These are phyloP conservation scores for Boletus coffeatus DNA, from an alignment of 1,284 basidiomycete species.

Conservation along the genomic window DNA sequence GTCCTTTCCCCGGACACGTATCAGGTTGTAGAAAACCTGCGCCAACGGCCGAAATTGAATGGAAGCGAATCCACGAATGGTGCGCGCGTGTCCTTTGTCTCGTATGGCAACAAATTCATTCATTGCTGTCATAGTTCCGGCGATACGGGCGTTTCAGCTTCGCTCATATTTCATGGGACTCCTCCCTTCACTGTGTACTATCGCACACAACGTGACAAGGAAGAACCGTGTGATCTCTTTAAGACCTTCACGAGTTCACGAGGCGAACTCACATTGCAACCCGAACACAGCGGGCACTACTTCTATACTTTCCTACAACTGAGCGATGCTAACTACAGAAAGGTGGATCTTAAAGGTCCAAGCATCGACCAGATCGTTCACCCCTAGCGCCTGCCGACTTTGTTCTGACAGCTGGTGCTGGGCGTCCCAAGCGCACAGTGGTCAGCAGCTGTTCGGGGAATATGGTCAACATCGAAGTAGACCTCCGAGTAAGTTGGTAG, in stretches of 20 bases:
- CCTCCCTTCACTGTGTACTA: constrained; percentile 88
- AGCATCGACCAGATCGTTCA: constrained; percentile 86
- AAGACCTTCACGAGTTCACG: constrained; percentile 68
- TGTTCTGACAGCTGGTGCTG: constrained; percentile 36
- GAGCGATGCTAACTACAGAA: constrained; percentile 82
- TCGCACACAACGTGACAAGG: constrained; percentile 63
- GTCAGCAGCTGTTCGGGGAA: constrained; percentile 75
- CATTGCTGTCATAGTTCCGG: constrained; percentile 63
- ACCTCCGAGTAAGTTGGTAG: constrained; percentile 54
- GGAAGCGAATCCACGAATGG: constrained; percentile 65
- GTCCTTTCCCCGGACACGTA: constrained; percentile 79
- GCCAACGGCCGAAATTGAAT: constrained; percentile 80
- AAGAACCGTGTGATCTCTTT: constrained; percentile 49
- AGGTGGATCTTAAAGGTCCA: constrained; percentile 63
- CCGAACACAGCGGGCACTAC: constrained; percentile 86
- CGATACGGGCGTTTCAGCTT: constrained; percentile 87
- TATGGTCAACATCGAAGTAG: constrained; percentile 69
- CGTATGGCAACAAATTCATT: constrained; percentile 3
- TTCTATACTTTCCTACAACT: constrained; percentile 79
- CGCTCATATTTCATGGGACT: constrained; percentile 82
- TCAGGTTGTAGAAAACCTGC: constrained; percentile 67
- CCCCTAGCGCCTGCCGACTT: constrained; percentile 78
- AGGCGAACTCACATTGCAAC: constrained; percentile 83
- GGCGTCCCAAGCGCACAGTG: constrained; percentile 46
- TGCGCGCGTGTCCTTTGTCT: not conserved